Conservation (phyloP, 2,329 filamentous ascomycete species). For the Talaromyces funiculosus region DNA sequence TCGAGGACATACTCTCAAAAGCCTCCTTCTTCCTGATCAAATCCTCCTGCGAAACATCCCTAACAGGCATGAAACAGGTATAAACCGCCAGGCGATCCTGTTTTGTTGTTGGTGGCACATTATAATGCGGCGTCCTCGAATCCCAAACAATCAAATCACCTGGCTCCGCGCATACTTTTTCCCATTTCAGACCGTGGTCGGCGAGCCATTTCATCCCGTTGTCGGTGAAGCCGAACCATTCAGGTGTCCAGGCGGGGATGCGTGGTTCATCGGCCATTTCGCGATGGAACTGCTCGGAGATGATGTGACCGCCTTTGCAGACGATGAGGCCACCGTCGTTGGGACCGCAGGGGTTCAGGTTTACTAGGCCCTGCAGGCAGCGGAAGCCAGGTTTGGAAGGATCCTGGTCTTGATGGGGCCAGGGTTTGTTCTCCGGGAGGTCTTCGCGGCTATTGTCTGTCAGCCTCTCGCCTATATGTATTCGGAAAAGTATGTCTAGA, state of each 20-base stretch:
- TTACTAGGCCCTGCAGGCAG: conserved; percentile 39
- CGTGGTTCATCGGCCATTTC: conserved; percentile 20
- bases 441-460: conserved; percentile 26
- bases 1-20: conserved; percentile 22
- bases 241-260: conserved; percentile 18
- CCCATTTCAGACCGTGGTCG: conserved; percentile 31
- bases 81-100: conserved; percentile 34
- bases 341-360: conserved; percentile 37
- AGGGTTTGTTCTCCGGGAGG: conserved; percentile 25
- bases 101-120: conserved; percentile 29
- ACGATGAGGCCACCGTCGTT: conserved; percentile 43
- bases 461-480: background rate
- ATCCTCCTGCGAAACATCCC: conserved; percentile 31
- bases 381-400: conserved; percentile 32
- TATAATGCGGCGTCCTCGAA: conserved; percentile 45
- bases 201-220: conserved; percentile 41
- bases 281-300: conserved; percentile 39
- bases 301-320: conserved; percentile 35
- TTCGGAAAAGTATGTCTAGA: background rate
- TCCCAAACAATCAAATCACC: conserved; percentile 46
- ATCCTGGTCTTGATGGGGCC: conserved; percentile 42
- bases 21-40: conserved; percentile 29
- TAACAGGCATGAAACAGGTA: conserved; percentile 31
- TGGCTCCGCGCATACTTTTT: conserved; percentile 39
- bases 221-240: conserved; percentile 39